Conservation (phyloP, 1,284 basidiomycete species). For the Fomes fomentarius region DNA sequence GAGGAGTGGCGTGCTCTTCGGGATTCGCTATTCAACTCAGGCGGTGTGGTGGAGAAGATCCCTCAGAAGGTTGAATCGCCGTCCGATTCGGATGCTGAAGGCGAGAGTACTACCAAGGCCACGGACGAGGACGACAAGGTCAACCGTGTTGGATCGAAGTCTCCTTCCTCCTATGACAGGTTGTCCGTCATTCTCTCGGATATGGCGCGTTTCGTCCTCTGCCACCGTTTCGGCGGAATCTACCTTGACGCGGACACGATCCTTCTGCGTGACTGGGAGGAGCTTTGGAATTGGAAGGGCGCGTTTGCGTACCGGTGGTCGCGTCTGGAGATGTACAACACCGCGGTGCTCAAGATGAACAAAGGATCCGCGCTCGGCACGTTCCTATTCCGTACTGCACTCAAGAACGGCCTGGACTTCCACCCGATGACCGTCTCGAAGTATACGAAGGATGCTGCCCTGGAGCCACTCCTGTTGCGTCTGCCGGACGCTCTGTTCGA, state of each 20-base stretch:
- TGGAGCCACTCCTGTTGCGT: constrained; percentile 61
- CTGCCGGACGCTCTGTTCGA: constrained; percentile 72
- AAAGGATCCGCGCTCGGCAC: constrained; percentile 64
- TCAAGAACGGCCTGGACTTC: constrained; percentile 72
- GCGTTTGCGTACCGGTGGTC: constrained; percentile 76
- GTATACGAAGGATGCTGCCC: constrained; percentile 64
- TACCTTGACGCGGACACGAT: constrained; percentile 76
- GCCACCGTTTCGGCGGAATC: constrained; percentile 70
- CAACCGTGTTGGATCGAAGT: constrained; percentile 30
- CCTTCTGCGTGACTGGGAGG: constrained; percentile 74
- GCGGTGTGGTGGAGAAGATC: constrained; percentile 57
- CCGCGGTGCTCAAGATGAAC: constrained; percentile 70
- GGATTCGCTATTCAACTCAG: constrained; percentile 63
- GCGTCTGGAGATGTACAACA: constrained; percentile 69
- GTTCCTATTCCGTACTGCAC: constrained; percentile 69
- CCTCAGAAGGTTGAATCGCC: constrained; percentile 32
- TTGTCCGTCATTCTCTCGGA: constrained; percentile 70
- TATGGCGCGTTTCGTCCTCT: constrained; percentile 72
- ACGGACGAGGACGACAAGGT: constrained; percentile 26
- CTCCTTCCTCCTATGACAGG: constrained; percentile 54
- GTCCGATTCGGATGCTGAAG: constrained; percentile 7
- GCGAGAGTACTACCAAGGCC: constrained; percentile 1
- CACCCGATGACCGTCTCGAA: constrained; percentile 70
- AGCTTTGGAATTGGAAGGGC: constrained; percentile 71
- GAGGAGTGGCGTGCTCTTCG: constrained; percentile 59